Evolutionary conservation across 2,329 filamentous ascomycete species (phyloP), one percentile per base, ranked within the genome.

Genomic region (Aureobasidium uvarum): DNA sequence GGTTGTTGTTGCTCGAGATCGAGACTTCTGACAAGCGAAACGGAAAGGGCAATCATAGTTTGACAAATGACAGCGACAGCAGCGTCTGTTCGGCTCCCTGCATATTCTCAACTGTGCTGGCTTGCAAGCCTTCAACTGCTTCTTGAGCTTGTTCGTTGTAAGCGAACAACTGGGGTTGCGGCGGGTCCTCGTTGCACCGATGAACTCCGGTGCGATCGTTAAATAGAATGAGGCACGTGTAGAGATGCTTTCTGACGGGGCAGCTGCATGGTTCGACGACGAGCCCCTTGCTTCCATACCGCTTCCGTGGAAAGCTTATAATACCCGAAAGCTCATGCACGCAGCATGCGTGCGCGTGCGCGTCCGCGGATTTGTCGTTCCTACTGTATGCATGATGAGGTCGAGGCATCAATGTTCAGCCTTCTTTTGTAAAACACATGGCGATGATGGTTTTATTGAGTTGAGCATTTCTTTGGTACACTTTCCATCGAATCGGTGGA

Each of bases 1-100:
- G n/a, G 20, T 56, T 23, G n/a, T 56, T 23, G n/a, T 56, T n/a
- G 36, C 18, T n/a, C 36, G 11, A 39, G 20, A n/a, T 41, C 14
- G 23, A 41, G 36, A 13, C 20, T 10, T 11, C 33, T 36, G 33
- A 36, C 33, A 20, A 10, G 20, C 36, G 31, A n/a, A 36, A 16
- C 48, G 25, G 2, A 46, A 3, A 45, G 25, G 25, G 23, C 2
- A 31, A 31, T 31, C 45, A 2, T 28, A n/a, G 14, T 48, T 28
- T 48, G 20, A 25, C 23, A n/a, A 11, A 28, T 18, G 48, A 20
- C 25, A 38, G 20, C 14, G n/a, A 54, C 50, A 38, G 31, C 31
- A 54, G 31, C 48, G 25, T 33, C n/a, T 38, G 10, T 7, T 45
- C 54, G 38, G 39, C 23, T 58, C 54, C 54, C 36, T 56, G 52